Evolutionary conservation across 768 basidiomycete species (phyloP), one percentile per base, ranked within the genome.

Genomic region (Lactarius deliciosus): DNA sequence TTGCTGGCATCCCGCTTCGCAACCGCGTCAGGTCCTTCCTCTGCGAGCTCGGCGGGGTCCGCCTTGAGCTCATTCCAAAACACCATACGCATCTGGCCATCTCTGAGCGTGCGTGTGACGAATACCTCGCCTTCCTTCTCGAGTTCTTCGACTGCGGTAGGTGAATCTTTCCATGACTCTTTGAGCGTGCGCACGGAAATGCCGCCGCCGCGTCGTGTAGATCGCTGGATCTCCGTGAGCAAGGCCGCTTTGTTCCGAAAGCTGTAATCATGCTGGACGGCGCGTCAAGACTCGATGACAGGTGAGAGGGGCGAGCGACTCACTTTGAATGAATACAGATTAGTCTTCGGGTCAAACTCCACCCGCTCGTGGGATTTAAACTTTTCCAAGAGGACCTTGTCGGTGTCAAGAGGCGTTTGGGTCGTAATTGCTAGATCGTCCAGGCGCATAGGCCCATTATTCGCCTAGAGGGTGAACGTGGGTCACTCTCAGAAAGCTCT

Each of bases 51-150:
- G 5, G 68, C 60, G 38, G 64, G 67, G 20, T 81, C 85, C 1
- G 89, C 86, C 72, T 91, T 90, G 66, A 94, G 84, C 76, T 95
- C 92, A 69, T 95, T 95, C 88, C 89, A 94, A 71, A 93, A 94
- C 1, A 93, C 92, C 86, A 91, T 89, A 60, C 88, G 83, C 73
- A 91, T 78, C 70, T 91, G 88, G 0, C 89, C 89, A 71, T 95
- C 92, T 74, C 93, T 95, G 57, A 84, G 78, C 0, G 91, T 91
- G 55, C 94, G 83, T 20, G 91, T 95, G n/a, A 94, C 90, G 47
- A 94, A 82, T 1, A 94, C 91, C 64, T 94, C 90, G 0, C 92
- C 93, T 71, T 92, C 90, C 73, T 90, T 85, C 75, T 94, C 92
- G n/a, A 96, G 81, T 75, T 95, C 92, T 73, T 94, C 92, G 54